Evolutionary conservation across 305 asterid genomes (phyloP), one percentile per base, ranked within the genome.

Genomic region (Solanum hybrid): DNA sequence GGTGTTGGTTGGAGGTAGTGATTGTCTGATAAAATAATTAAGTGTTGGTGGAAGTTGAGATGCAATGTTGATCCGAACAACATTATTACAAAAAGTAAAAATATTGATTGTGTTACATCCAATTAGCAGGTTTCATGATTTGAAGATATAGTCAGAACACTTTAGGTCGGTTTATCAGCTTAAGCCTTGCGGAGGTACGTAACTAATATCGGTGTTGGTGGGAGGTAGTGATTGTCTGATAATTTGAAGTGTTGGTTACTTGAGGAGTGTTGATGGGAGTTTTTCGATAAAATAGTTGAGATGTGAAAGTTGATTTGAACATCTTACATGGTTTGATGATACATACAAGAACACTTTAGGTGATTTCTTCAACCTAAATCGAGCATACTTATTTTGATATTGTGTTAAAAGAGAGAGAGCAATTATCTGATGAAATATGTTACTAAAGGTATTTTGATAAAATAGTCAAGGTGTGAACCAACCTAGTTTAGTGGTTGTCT

Each of bases 381-480:
- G 4, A 22, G 1, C 1, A 20, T 2, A 34, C 28, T 76, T 77
- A 34, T 34, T 28, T n/a, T n/a, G n/a, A n/a, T n/a, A n/a, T 8
- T 5, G 0, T 35, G 5, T 1, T 5, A 1, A 4, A 9, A 24
- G 24, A 35, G 1, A 77, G 5, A 22, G 0, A 22, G 4, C 5
- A 22, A 34, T 78, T 34, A 22, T 33, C 18, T 20, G 3, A 1
- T 35, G 39, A 35, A 22, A 20, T 34, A 9, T 77, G 28, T 9
- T 20, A 20, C 5, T 10, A 5, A 11, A 20, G 24, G 8, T 8
- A 33, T 33, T 76, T 33, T 18, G 10, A 35, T 3, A 5, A 77
- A 77, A 5, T 34, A 34, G 9, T 34, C 13, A 13, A 78, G 29
- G 3, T 78, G 29, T 34, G 10, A 78, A 5, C 5, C 46, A 35